Conservation (phyloP, 2,329 filamentous ascomycete genomes). For the Cryphonectria parasitica region DNA sequence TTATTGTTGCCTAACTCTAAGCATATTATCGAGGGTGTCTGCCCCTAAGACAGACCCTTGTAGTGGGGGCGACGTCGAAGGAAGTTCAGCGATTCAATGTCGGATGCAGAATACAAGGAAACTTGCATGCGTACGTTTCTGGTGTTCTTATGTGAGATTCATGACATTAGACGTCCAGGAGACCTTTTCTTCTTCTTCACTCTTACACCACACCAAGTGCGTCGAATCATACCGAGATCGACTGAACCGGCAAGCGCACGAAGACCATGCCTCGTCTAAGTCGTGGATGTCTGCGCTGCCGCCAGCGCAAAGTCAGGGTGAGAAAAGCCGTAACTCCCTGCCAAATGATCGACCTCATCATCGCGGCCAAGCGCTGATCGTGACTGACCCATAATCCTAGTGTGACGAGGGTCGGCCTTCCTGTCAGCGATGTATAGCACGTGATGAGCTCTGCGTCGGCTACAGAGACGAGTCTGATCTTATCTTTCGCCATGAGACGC, state of each 20-base stretch:
- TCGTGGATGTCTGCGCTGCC: constrained; percentile 40
- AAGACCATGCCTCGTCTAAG: constrained; percentile 30
- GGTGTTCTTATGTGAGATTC: background rate
- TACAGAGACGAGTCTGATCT: constrained; percentile 44
- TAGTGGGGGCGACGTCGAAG: background rate
- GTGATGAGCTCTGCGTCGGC: constrained; percentile 43
- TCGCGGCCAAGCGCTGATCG: background rate
- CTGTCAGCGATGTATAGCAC: constrained; percentile 43
- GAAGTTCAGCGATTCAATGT: background rate
- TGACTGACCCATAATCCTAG: background rate
- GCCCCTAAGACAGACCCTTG: background rate
- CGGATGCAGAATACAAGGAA: background rate
- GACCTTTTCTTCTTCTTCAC: background rate
- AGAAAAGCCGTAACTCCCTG: background rate
- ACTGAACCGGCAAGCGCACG: background rate
- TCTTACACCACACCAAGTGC: background rate
- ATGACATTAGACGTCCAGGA: background rate
- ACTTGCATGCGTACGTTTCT: background rate
- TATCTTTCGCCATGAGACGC: constrained; percentile 43
- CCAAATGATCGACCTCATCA: background rate
- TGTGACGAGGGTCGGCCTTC: constrained; percentile 42
- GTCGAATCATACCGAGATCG: background rate
- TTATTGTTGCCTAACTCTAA: background rate
- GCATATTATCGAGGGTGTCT: background rate
- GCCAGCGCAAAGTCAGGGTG: constrained; percentile 38